Conservation (phyloP, 164 flowering plant genomes). For the Piper longum region DNA sequence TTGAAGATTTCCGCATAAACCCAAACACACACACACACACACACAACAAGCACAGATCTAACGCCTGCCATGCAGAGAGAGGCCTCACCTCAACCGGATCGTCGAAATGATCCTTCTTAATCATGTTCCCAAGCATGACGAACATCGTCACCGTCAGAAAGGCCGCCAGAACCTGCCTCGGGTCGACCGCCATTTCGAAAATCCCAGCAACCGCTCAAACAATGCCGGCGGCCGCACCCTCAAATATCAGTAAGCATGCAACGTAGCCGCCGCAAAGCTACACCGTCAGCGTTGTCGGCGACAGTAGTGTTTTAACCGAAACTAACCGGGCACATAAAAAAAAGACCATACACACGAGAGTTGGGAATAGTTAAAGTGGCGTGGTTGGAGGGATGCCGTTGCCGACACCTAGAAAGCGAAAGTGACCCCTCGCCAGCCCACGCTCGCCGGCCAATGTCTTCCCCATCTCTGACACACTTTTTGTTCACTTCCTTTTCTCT, state of each 20-base stretch:
- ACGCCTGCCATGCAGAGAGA: no score
- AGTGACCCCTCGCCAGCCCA: conserved; percentile 4
- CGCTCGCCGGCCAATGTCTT: not conserved
- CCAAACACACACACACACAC: no score
- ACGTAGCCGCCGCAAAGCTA: no score
- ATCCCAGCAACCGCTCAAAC: not conserved
- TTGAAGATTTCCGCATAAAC: no score
- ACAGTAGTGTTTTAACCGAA: no score
- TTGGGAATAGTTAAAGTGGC: not conserved
- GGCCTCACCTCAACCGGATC: conserved; percentile 4
- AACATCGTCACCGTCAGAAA: conserved; percentile 84
- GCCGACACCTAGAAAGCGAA: conserved; percentile 1
- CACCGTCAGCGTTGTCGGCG: no score
- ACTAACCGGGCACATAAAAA: no score
- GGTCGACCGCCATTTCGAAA: conserved; percentile 49
- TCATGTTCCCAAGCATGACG: conserved; percentile 84
- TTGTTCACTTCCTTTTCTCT: no score
- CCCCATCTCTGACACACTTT: no score
- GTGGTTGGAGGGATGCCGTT: not conserved
- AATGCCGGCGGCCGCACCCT: not conserved
- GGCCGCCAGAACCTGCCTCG: conserved; percentile 76
- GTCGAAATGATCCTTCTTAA: conserved; percentile 74
- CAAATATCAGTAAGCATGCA: not conserved
- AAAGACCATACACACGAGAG: no score
- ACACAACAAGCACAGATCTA: no score